Percentiles rank a stretch among this genome's conserved stretches.
Conservation (phyloP, 441 rosid species). For the Lagerstroemia fauriei region DNA sequence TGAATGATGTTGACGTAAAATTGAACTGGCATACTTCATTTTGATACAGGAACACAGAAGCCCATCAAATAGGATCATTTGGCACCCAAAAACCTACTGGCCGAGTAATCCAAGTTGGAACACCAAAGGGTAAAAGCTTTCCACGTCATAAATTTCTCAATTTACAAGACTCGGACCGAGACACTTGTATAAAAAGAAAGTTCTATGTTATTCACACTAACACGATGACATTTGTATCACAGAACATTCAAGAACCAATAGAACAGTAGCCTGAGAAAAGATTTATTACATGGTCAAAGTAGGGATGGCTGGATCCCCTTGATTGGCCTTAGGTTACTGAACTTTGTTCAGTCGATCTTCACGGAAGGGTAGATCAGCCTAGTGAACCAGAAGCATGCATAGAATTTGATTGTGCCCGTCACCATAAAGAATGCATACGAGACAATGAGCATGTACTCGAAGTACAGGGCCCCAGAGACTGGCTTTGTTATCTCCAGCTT, state of each 20-base stretch:
- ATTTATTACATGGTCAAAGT: neutral
- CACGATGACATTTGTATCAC: neutral
- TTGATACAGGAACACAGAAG: no score
- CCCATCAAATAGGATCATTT: no score
- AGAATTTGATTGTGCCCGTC: conserved; percentile 82
- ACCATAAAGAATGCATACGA: conserved; percentile 79
- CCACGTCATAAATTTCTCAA: no score
- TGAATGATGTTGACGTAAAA: no score
- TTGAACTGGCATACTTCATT: no score
- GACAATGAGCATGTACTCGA: conserved; percentile 81
- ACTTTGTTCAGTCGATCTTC: conserved; percentile 61
- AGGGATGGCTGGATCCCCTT: no score
- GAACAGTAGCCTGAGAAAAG: neutral
- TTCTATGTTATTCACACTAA: no score
- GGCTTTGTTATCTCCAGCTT: conserved; percentile 89
- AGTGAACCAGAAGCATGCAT: conserved; percentile 89
- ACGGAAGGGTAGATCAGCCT: conserved; percentile 86
- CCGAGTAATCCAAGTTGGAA: no score
- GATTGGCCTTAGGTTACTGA: neutral
- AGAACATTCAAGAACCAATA: neutral
- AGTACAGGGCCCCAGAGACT: conserved; percentile 75
- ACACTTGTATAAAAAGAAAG: no score
- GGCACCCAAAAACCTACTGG: no score
- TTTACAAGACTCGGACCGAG: no score
- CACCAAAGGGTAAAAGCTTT: no score